phyloP scores from a whole-genome alignment of 805 yeast genomes.

The Candida jianshihensis region DNA sequence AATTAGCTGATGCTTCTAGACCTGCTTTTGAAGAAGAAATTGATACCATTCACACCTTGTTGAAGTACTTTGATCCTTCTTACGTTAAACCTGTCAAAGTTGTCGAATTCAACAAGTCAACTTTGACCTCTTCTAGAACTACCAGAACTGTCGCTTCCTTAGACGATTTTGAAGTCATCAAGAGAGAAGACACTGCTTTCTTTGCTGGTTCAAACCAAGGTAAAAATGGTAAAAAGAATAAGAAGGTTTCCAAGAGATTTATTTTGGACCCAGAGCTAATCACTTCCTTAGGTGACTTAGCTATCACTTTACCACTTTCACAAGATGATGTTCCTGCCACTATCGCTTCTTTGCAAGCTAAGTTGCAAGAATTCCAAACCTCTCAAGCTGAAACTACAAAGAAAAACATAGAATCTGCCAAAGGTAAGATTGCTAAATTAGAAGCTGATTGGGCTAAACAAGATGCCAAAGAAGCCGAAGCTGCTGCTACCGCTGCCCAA shows the following conservation, averaged over 20 bases:
- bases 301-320: slow-evolving; percentile 71
- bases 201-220: slow-evolving; percentile 39
- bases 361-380: slow-evolving; percentile 58
- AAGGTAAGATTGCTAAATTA: slow-evolving; percentile 66
- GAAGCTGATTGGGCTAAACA: slow-evolving; percentile 44
- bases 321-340: slow-evolving; percentile 64
- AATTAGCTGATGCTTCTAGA: slow-evolving; percentile 61
- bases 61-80: slow-evolving; percentile 71
- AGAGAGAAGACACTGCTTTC: slow-evolving; percentile 54
- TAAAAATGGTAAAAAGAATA: slow-evolving; percentile 38
- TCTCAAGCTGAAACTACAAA: slow-evolving; percentile 79
- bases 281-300: slow-evolving; percentile 67
- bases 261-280: slow-evolving; percentile 76
- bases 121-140: slow-evolving; percentile 21
- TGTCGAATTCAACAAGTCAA: slow-evolving; percentile 24
- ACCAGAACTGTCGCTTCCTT: slow-evolving; percentile 52
- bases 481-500: slow-evolving; percentile 8
- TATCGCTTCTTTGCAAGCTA: slow-evolving; percentile 60
- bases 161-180: slow-evolving; percentile 55
- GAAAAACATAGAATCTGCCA: slow-evolving; percentile 67
- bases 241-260: slow-evolving; percentile 47
- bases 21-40: slow-evolving; percentile 87
- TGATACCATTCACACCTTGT: slow-evolving; percentile 62
- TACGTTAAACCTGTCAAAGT: slow-evolving; percentile 50
- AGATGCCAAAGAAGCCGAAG: slow-evolving; percentile 32